Base-by-base conservation (phyloP, 2,329 filamentous ascomycete species). In the Chaetomium strumarium region DNA sequence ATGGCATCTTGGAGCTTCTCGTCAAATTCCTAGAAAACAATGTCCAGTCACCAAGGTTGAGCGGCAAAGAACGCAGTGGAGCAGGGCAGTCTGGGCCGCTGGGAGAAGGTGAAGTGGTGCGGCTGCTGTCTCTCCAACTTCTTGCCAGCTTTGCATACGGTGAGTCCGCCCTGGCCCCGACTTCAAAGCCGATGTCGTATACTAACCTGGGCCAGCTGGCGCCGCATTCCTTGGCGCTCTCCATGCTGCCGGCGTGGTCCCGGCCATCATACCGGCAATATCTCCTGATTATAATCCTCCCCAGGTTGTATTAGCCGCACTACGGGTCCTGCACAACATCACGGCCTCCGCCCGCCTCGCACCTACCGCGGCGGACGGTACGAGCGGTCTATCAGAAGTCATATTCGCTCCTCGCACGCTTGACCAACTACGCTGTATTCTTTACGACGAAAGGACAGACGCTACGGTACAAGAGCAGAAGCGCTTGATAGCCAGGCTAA, bases 141-240 rank as follows among this genome's bases (percentile, higher is more conserved):
- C 73, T 95, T 34, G 85, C 86, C 43, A 93, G 88, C 67, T 81
- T 97, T 64, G 88, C 90, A 52, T 85, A 87, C 70, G 90, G 91
- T 90, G 76, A 63, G 76, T 62, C 19, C 11, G 16, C 37, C 12
- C 30, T 14, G 33, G 42, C 48, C 29, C 46, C 41, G 11, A 36
- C 36, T 9, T 9, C 34, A 8, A 5, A 14, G n/a, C 12, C 14
- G n/a, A 14, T n/a, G 34, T n/a, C 6, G 11, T 19, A 7, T 40
- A 19, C 31, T 40, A 40, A 54, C 43, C 33, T 33, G 29, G 10
- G 39, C 9, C 65, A 95, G 90, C 87, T 60, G 91, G 92, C 6
- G 81, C 89, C 41, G 74, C 85, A 14, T 96, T 93, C 68, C 78
- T 96, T 39, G 72, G 77, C 7, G 87, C 90, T 14, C 75, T 97